Percentiles rank a stretch among this genome's conserved stretches.
Conservation (phyloP, 148 eudicot species). For the Vaccinium vitisidaea region DNA sequence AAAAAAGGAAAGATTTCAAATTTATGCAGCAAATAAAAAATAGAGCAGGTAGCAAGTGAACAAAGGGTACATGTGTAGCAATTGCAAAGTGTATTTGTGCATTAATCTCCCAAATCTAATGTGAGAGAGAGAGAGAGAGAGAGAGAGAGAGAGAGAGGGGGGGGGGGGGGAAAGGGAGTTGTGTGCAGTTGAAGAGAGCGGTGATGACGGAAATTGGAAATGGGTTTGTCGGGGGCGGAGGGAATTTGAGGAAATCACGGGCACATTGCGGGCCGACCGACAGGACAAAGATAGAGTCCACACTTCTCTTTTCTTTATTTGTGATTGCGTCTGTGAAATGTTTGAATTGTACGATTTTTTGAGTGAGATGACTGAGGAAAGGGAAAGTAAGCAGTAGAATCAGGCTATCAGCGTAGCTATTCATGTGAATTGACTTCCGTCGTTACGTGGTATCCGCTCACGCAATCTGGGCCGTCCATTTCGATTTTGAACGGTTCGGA, state of each 20-base stretch:
- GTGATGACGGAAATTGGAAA: slow-evolving; percentile 12
- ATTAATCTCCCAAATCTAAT: neutral
- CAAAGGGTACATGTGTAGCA: neutral
- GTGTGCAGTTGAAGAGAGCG: slow-evolving; percentile 12
- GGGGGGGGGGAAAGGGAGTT: neutral
- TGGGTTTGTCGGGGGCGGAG: neutral
- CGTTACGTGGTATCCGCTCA: no score
- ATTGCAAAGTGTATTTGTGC: neutral
- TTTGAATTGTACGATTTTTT: neutral
- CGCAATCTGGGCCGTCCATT: no score
- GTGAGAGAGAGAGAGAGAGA: no score
- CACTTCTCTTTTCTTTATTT: neutral
- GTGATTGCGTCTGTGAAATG: no score
- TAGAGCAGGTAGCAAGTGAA: neutral
- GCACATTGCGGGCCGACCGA: neutral
- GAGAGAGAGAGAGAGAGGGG: neutral
- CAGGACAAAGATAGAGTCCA: neutral
- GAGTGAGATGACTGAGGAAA: no score
- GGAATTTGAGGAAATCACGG: slow-evolving; percentile 9
- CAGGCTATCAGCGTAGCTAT: no score
- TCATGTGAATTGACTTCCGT: no score
- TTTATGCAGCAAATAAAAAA: no score
- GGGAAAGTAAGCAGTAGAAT: no score
- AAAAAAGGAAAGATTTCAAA: no score
- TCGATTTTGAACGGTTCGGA: no score